Percentiles rank a stretch among this genome's conserved stretches.
Evolutionary conservation across 331 rosid genomes (phyloP).

Genomic region (Telfairia occidentalis): DNA sequence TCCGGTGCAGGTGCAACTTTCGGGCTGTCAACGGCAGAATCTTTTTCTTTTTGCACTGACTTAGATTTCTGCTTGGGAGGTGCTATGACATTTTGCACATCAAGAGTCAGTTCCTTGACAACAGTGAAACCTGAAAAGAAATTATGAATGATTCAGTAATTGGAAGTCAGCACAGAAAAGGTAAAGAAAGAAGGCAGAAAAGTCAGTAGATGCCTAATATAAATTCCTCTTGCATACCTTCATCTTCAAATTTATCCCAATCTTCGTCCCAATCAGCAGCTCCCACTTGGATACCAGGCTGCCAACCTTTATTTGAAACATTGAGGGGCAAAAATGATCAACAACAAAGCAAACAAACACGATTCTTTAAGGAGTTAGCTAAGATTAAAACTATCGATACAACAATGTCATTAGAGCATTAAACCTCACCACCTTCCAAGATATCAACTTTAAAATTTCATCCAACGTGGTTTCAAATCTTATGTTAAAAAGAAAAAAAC

Average conservation of each 20-base stretch:
- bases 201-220: background rate
- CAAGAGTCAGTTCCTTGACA: constrained; percentile 82
- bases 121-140: constrained; percentile 60
- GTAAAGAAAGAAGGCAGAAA: background rate
- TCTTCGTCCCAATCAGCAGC: constrained; percentile 97
- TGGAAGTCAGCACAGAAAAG: background rate
- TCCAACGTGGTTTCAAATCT: background rate
- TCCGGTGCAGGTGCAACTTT: constrained; percentile 34
- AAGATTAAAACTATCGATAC: background rate
- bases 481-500: background rate
- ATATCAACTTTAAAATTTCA: background rate
- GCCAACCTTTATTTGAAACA: constrained; percentile 60
- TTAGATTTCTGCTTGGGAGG: constrained; percentile 62
- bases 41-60: constrained; percentile 22
- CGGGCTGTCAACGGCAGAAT: constrained; percentile 35
- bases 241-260: constrained; percentile 90
- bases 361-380: background rate
- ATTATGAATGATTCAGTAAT: background rate
- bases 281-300: constrained; percentile 77
- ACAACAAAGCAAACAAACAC: background rate
- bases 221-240: constrained; percentile 42
- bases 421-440: background rate
- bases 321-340: background rate
- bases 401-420: background rate
- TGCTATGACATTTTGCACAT: constrained; percentile 59